Conservation (phyloP, 805 yeast genomes). For the Ogataea trehalophila region DNA sequence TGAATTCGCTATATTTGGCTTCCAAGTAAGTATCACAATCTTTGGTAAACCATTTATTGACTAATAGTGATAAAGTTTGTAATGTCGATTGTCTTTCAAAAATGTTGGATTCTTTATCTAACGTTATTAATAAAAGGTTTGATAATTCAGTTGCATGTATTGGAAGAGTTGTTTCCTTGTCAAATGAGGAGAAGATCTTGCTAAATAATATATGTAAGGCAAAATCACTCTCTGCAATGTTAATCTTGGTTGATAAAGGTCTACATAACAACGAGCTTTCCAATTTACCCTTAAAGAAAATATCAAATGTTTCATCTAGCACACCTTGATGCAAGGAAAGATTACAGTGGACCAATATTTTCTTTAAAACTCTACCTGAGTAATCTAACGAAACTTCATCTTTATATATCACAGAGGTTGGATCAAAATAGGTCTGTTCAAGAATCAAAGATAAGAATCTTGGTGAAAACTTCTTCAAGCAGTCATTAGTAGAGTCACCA, state of each 20-base stretch:
- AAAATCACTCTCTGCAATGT: slow-evolving; percentile 25
- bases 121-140: slow-evolving; percentile 12
- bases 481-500: slow-evolving; percentile 23
- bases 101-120: slow-evolving; percentile 18
- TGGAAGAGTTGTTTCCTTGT: slow-evolving; percentile 33
- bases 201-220: slow-evolving; percentile 36
- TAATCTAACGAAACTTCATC: slow-evolving; percentile 32
- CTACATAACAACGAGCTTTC: slow-evolving; percentile 13
- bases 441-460: slow-evolving; percentile 26
- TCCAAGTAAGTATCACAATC: slow-evolving; percentile 10
- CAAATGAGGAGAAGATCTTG: slow-evolving; percentile 49
- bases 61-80: slow-evolving; percentile 47
- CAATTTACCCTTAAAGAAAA: slow-evolving; percentile 31
- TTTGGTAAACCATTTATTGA: slow-evolving; percentile 48
- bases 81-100: slow-evolving; percentile 49
- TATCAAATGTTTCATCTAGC: slow-evolving; percentile 31
- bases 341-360: slow-evolving; percentile 36
- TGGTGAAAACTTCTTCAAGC: slow-evolving; percentile 41
- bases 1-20: slow-evolving; percentile 6
- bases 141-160: slow-evolving; percentile 12
- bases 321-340: slow-evolving; percentile 41
- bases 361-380: slow-evolving; percentile 38
- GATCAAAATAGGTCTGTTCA: slow-evolving; percentile 5
- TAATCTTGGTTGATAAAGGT: slow-evolving; percentile 12
- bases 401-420: slow-evolving; percentile 10